Conservation (phyloP, 371 early-diverging fungal species). For the Zopfochytrium polystomum region DNA sequence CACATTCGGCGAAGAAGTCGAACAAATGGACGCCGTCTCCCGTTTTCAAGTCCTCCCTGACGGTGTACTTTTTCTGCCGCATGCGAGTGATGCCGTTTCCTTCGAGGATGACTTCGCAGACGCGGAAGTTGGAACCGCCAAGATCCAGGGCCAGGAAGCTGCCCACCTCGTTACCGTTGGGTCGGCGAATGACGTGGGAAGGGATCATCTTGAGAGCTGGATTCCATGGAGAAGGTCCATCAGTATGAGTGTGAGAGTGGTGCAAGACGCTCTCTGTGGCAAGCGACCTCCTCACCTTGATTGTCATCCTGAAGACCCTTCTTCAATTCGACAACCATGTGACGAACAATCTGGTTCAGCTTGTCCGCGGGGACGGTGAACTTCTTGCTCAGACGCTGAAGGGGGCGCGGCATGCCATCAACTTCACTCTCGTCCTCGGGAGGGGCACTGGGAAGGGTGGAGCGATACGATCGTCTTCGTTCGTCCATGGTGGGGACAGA, state of each 20-base stretch:
- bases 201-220: slow-evolving; percentile 73
- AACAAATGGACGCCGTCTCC: slow-evolving; percentile 65
- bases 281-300: slow-evolving; percentile 28
- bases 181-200: slow-evolving; percentile 71
- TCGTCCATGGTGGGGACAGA: background rate
- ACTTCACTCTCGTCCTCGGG: background rate
- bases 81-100: slow-evolving; percentile 31
- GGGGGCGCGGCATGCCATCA: background rate
- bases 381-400: slow-evolving; percentile 4
- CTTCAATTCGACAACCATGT: slow-evolving; percentile 65
- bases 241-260: background rate
- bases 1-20: slow-evolving; percentile 87
- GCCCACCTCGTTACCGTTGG: slow-evolving; percentile 79
- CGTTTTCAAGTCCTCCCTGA: slow-evolving; percentile 74
- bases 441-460: background rate
- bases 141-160: slow-evolving; percentile 86
- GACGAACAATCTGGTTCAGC: slow-evolving; percentile 59
- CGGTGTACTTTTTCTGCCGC: slow-evolving; percentile 69
- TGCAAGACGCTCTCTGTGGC: background rate
- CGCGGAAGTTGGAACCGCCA: slow-evolving; percentile 91
- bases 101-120: slow-evolving; percentile 72
- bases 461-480: background rate
- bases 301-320: slow-evolving; percentile 64
- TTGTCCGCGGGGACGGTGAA: slow-evolving; percentile 56
- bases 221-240: background rate